Base-by-base conservation (phyloP, 2,329 filamentous ascomycete species). In the Fusarium incarnatum region DNA sequence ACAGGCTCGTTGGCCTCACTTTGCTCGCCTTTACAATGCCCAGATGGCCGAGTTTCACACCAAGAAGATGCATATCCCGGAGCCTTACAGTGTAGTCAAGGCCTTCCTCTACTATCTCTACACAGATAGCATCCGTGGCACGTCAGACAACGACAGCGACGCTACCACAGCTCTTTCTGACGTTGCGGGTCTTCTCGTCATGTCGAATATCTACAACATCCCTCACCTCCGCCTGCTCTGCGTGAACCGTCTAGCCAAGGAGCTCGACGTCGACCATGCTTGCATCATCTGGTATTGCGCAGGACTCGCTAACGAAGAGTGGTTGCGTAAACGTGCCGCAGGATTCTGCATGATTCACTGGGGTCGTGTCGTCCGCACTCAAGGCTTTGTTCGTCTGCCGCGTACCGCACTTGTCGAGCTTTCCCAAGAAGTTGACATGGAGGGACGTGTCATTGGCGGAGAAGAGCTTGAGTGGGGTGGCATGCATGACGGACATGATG, bases 21-120 rank as follows among this genome's bases (percentile, higher is more conserved):
- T 99, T 82, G 90, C 92, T 42, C 91, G 96, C 18, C 84, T 99
- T 5, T 98, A 97, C 83, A 91, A 92, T 54, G 90, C 95, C 7
- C 94, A 98, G 77, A 99, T 99, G 96, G 91, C 92, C 15, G 96
- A 99, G 79, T 99, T 97, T 76, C 96, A 99, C 78, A 96, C 94
- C 18, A 96, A 96, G 76, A 94, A 93, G 80, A 96, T 99, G 92
- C 95, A 99, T 81, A 97, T 99, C 46, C 95, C 96, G 0, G 97
- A 99, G 77, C 94, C 95, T 1, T 98, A 98, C 80, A 91, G 90
- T 2, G 94, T 97, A 0, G 96, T 99, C 48, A 94, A 93, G 73
- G 94, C 95, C 1, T 99, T 99, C 77, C 86, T 99, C 28, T 95
- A 96, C 81, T 99, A 98, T 77, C 88, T 99, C 2, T 99, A 99